Base-by-base conservation (phyloP, 305 asterid species). In the Fraxinus sp. region DNA sequence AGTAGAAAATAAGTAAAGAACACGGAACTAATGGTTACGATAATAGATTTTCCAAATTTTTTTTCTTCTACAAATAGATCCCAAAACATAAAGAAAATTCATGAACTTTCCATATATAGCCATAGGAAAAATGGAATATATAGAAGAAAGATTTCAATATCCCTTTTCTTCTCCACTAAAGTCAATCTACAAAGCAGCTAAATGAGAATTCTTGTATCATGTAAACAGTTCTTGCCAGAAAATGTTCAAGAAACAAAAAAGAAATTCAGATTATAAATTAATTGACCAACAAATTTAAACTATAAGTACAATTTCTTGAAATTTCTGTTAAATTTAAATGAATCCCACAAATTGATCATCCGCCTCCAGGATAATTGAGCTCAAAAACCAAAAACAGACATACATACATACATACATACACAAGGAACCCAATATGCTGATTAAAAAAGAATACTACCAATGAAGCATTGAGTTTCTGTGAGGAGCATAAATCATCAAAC, bases 21-120 rank as follows among this genome's bases (percentile, higher is more conserved):
- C 92, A 89, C 92, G 94, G 88, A 88, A 89, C 88, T 87, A 77
- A 82, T 89, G 89, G 88, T 85, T 87, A 87, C 85, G 89, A 87
- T 85, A 80, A 83, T 76, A 57, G 26, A 71, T 78, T 76, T 85
- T 36, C 84, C 66, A 86, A 79, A 79, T 26, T 77, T 83, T 83
- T 88, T 88, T 88, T 49, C 68, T 28, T 80, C 89, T 78, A 74
- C 74, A 84, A 79, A 81, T 83, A 83, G 91, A 89, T 86, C 83
- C 82, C 68, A 83, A 77, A 86, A 83, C 88, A 84, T 16, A 83
- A 83, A 80, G 80, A 82, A 83, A 80, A 84, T 84, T 79, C 66
- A 83, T 84, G 83, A 77, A 82, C 85, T 89, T 86, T 81, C 90
- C 88, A 84, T 81, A 84, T 78, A 79, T 81, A 10, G 77, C 52